Base-by-base conservation (phyloP, 805 yeast species). In the Saccharomycopsis microspora region DNA sequence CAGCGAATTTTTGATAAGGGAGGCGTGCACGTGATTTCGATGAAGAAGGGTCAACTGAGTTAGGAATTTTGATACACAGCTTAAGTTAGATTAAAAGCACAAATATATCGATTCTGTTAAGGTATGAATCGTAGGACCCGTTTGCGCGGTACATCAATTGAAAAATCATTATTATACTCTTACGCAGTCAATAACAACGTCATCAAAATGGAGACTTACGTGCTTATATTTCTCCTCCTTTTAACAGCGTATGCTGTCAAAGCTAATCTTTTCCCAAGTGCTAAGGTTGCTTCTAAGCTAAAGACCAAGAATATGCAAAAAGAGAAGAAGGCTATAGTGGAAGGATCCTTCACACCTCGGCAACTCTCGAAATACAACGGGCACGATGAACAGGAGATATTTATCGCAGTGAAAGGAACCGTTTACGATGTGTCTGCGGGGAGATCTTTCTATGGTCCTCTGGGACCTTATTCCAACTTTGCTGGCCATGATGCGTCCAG, bases 401-500 rank as follows among this genome's bases (percentile, higher is more conserved):
- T 81, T 58, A 75, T 90, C 53, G 93, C 86, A 0, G 86, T 90
- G n/a, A 77, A 73, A 56, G 95, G 96, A 1, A 80, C 72, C 30
- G 95, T 90, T 3, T 90, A 75, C 58, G 96, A 90, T 59, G 95
- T 87, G 27, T 69, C 85, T 4, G 68, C 70, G 7, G 95, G 95
- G 0, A 76, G 89, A 54, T 75, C 76, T 42, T 89, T 90, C 61
- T 90, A 90, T 63, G 97, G 97, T 0, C 97, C 97, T 5, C 85
- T 90, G 32, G 97, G 97, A 0, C 95, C 96, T 0, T 90, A 90
- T 65, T 80, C 85, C 40, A 86, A 85, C 60, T 90, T 90, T 70
- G 97, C 97, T 0, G 97, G 97, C 1, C 82, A 85, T 56, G 97
- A 90, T 65, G 97, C 97, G 3, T 82, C 94, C 0, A 71, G 97